Evolutionary conservation across 805 yeast species (phyloP), one percentile per base, ranked within the genome.

Genomic region (Isabelozyma heimii): DNA sequence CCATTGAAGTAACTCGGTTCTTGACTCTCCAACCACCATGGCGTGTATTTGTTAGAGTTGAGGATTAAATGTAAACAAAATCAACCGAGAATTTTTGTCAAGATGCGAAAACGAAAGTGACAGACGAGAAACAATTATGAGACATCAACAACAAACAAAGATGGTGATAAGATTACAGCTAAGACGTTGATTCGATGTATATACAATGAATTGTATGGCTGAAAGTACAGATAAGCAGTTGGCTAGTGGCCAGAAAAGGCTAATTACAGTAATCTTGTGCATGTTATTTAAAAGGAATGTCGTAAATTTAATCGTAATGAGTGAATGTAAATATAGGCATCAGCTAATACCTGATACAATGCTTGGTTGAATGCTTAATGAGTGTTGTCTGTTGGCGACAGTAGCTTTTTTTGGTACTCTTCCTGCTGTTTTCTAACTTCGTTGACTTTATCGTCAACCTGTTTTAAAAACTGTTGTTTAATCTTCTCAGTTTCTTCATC

Each of bases 1-100:
- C 98, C 98, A 94, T 47, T 77, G 79, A 48, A 94, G 69, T 14
- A 94, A 77, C 58, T 90, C 97, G 41, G 85, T 82, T 58, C 98
- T 82, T 7, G 96, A 88, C 59, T 88, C 95, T 5, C 89, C 89
- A 55, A 63, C 59, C 42, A 53, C 54, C 52, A 53, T 51, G 24
- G 24, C 24, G 24, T 20, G 24, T 20, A 6, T 20, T 20, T 20
- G 24, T 5, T 20, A 20, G 24, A 10, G 35, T 30, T 30, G 35
- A 30, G 5, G 35, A 30, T 30, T 5, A 30, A 30, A 30, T 13
- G 35, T 30, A 30, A 30, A 30, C 35, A 30, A 30, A 13, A 10
- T 30, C 24, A 20, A 5, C 24, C 24, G 24, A 20, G 24, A 20
- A 20, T 20, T 20, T 20, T 20, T 20, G 24, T 20, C 35, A 9